Evolutionary conservation across 371 early-diverging fungal genomes (phyloP), one percentile per base, ranked within the genome.

Genomic region (Mortierella sp.): DNA sequence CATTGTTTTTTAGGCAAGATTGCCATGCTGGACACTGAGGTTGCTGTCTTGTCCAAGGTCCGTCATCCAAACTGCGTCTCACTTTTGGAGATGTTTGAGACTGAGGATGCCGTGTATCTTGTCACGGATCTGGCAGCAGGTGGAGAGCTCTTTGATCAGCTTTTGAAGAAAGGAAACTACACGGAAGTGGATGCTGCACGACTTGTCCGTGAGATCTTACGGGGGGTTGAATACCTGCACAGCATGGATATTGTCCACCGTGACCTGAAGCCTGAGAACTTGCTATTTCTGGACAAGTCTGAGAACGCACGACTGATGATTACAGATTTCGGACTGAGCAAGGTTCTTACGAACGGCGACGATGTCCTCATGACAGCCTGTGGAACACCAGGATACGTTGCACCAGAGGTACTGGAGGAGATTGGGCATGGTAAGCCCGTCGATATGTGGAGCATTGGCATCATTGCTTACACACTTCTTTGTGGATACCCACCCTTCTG

Each of bases 361-460:
- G 82, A 82, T 60, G 82, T 87, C 24, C 67, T 94, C 45, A 86
- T 84, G 62, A 95, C 94, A 0, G 93, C 93, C 42, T 94, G 93
- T 71, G 95, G 96, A 12, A 90, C 93, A 43, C 89, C 93, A 6
- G 91, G 94, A 34, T 95, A 93, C 80, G 94, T 93, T 72, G 93
- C 94, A 8, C 96, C 96, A 3, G 96, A 95, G 72, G 85, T 95
- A n/a, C 83, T 95, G 54, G 83, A 83, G 45, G 90, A 86, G 46
- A 78, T 81, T 2, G 89, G 89, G 0, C 87, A 89, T 67, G 87
- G 88, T 45, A 87, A 86, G 55, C 88, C 87, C 28, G 89, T 89
- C 24, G 97, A 97, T 68, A 80, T 95, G 70, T 97, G 96, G 96
- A 87, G 91, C 41, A 80, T 95, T 56, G 97, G 97, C 12, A 92